A percentile compares a stretch with the other conserved stretches of the same genome.
Evolutionary conservation across 177 flowering plant species (phyloP).

Genomic region (Vitis hybrid): DNA sequence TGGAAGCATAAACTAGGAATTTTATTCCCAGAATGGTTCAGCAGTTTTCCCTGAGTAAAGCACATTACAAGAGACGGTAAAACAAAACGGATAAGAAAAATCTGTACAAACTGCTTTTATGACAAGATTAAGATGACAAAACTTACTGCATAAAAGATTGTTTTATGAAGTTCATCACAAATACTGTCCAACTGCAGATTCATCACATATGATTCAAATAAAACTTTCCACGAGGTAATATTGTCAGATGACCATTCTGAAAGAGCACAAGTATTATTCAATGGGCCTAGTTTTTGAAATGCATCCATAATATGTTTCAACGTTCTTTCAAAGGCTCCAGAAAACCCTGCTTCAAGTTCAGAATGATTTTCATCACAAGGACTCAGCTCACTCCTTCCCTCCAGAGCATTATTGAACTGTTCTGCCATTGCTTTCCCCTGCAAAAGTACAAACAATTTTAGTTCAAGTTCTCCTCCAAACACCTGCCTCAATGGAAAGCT

Average conservation of each 20-base stretch:
- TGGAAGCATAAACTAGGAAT: slow-evolving; percentile 18
- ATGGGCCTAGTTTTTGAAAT: slow-evolving; percentile 37
- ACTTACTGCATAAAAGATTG: slow-evolving; percentile 53
- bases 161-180: slow-evolving; percentile 35
- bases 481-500: not conserved
- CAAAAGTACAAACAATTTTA: slow-evolving; percentile 14
- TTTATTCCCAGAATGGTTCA: slow-evolving; percentile 27
- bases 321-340: slow-evolving; percentile 29
- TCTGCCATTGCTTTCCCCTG: slow-evolving; percentile 55
- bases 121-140: not conserved
- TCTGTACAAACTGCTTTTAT: not conserved
- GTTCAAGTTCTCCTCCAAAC: not conserved
- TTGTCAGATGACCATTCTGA: slow-evolving; percentile 40
- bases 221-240: slow-evolving; percentile 49
- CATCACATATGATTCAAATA: slow-evolving; percentile 33
- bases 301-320: slow-evolving; percentile 29
- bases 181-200: slow-evolving; percentile 45
- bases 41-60: slow-evolving; percentile 49
- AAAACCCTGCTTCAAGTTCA: slow-evolving; percentile 36
- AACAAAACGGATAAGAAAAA: not conserved
- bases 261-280: slow-evolving; percentile 8
- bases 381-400: slow-evolving; percentile 14
- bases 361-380: slow-evolving; percentile 13
- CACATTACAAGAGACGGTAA: slow-evolving; percentile 14
- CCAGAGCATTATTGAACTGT: slow-evolving; percentile 25